A percentile compares a stretch with the other conserved stretches of the same genome.
Evolutionary conservation across 331 rosid genomes (phyloP).

Genomic region (Erythrophleum ivorense): DNA sequence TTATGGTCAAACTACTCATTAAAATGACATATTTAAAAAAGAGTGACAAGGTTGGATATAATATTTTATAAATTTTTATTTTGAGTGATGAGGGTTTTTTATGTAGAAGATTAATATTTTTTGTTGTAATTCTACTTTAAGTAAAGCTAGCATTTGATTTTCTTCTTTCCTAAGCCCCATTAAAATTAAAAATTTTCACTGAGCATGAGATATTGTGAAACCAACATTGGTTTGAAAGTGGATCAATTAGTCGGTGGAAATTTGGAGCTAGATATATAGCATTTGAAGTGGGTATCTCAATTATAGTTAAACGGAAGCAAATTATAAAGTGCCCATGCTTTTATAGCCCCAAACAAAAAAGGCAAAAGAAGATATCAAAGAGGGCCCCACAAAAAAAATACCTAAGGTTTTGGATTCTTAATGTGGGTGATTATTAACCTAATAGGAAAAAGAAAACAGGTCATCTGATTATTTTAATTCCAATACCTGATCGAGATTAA

Average conservation of each 20-base stretch:
- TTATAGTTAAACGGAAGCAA: conserved; percentile 43
- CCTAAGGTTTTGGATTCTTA: conserved; percentile 41
- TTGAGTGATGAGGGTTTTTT: no score
- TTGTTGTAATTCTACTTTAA: neutral
- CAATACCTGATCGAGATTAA: conserved; percentile 42
- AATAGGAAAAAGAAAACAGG: conserved; percentile 26
- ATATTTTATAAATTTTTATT: no score
- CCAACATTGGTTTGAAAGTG: conserved; percentile 40
- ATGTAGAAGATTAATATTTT: neutral
- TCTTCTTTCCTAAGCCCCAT: neutral
- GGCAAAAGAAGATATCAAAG: conserved; percentile 1
- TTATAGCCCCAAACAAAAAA: conserved; percentile 35
- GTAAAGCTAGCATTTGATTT: neutral
- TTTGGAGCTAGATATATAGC: conserved; percentile 31
- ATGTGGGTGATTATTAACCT: conserved; percentile 42
- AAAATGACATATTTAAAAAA: no score
- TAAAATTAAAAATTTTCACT: neutral
- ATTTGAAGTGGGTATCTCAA: conserved; percentile 49
- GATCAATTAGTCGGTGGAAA: conserved; percentile 45
- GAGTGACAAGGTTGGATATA: no score
- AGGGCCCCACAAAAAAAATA: conserved; percentile 39
- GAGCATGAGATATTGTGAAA: conserved; percentile 26
- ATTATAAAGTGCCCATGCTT: conserved; percentile 48
- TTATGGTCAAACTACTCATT: no score
- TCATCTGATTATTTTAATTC: conserved; percentile 37